phyloP scores from a whole-genome alignment of 306 rosid species.

The Cucumis melo region DNA sequence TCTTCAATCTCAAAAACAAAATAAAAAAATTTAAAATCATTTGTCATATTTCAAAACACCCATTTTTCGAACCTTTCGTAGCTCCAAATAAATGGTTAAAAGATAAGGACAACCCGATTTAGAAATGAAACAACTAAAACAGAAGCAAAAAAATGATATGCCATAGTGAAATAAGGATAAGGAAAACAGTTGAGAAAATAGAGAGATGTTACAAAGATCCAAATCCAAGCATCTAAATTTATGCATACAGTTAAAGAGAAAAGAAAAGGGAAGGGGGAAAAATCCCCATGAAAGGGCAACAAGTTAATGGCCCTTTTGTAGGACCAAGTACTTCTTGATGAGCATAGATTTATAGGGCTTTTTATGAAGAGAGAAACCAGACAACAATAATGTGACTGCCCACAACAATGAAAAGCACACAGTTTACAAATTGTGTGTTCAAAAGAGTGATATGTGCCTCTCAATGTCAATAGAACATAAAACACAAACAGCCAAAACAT shows the following conservation, averaged over 20 bases:
- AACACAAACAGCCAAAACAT: background rate
- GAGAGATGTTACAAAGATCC: background rate
- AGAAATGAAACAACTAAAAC: background rate
- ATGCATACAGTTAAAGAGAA: background rate
- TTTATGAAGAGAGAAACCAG: background rate
- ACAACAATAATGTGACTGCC: background rate
- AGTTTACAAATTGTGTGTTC: background rate
- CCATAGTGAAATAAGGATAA: background rate
- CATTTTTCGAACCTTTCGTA: too few relatives aligned
- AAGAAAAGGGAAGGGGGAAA: background rate
- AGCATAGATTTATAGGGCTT: background rate
- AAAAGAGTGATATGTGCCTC: background rate
- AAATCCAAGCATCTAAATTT: background rate
- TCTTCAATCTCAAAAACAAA: too few relatives aligned
- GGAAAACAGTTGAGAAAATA: background rate
- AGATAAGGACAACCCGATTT: background rate
- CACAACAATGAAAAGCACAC: background rate
- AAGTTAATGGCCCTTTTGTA: background rate
- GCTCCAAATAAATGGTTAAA: too few relatives aligned
- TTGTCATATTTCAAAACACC: too few relatives aligned
- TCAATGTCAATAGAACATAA: background rate
- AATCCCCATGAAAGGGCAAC: background rate
- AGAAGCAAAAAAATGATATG: background rate
- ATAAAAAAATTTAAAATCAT: too few relatives aligned
- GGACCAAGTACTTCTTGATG: background rate